Conservation (phyloP, 257 asterid species). For the Jacaranda copaia region DNA sequence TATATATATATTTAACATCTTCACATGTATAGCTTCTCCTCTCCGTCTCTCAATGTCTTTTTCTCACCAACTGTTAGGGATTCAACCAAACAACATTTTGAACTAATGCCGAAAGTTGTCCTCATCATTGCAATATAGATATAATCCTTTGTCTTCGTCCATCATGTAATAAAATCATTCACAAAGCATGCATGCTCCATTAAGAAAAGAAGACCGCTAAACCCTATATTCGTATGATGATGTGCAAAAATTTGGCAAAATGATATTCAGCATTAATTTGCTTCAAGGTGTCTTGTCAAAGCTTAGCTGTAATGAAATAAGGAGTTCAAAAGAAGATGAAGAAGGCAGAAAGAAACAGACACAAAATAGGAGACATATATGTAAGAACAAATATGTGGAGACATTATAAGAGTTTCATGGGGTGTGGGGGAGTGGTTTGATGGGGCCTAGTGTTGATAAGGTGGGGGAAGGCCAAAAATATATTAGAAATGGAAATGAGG, state of each 20-base stretch:
- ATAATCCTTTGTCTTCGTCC: not conserved
- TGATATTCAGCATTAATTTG: conserved; percentile 28
- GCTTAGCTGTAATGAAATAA: conserved; percentile 43
- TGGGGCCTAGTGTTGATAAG: conserved; percentile 25
- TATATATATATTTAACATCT: no score
- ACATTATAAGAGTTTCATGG: not conserved
- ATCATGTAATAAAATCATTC: conserved; percentile 13
- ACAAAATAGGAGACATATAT: conserved; percentile 39
- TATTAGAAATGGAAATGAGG: not conserved
- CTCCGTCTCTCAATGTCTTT: not conserved
- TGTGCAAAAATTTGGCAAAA: conserved; percentile 16
- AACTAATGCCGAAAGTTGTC: not conserved
- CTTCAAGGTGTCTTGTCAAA: conserved; percentile 39
- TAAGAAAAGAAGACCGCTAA: not conserved
- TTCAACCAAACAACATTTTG: not conserved
- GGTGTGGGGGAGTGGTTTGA: not conserved
- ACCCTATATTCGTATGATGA: not conserved
- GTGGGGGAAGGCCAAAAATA: not conserved
- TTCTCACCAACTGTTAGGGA: not conserved
- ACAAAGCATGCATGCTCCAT: conserved; percentile 32
- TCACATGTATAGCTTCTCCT: no score
- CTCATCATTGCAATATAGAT: not conserved
- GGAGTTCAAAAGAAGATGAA: not conserved
- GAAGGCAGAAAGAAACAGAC: conserved; percentile 27
- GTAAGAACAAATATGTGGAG: conserved; percentile 15